Base-by-base conservation (phyloP, 129 eudicot genomes). In the Tagetes erecta region DNA sequence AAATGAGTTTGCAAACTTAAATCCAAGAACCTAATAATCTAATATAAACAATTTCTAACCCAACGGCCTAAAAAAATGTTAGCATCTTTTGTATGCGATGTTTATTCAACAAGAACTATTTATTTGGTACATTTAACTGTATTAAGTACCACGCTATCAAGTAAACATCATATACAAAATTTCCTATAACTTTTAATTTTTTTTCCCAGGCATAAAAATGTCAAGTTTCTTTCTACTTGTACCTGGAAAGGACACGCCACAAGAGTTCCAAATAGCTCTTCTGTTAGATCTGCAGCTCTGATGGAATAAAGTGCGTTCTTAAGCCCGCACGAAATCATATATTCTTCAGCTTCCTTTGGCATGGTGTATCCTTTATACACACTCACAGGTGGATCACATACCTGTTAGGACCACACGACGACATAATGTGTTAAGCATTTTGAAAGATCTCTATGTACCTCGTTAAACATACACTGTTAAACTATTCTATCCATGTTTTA, bases 361-460 rank as follows among this genome's bases (percentile, higher is more conserved):
- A 94, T 77, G 39, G 78, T 9, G 63, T 83, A 72, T 49, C 96
- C 96, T 82, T 94, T 94, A 76, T 79, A 94, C 6, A 88, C 97
- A 71, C 96, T 90, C 8, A 85, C 97, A 44, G 98, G 97, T 70
- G 93, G 96, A 83, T 94, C 92, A 45, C 92, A 86, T 75, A 94
- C 83, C 98, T 94, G 80, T 67, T 30, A 70, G 33, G 27, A 68
- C 58, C 73, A 72, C 12, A 46, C 30, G 27, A 7, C 74, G 62
- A 52, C 6, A 36, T 13, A 37, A 67, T 33, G 7, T 56, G 4
- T 60, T 10, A 9, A 31, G 41, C n/a, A 3, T 6, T 41, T 31
- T 45, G 56, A 34, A 58, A 58, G 5, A 58, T 58, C 13, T 33
- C 1, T 10, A 58, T 3, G 33, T 58, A 33, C 40, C 60, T 20